Percentiles rank a stretch among this genome's conserved stretches.
These are phyloP conservation scores for Hypericum androsaemum DNA, from an alignment of 345 rosid genomes.

Conservation along the genomic window DNA sequence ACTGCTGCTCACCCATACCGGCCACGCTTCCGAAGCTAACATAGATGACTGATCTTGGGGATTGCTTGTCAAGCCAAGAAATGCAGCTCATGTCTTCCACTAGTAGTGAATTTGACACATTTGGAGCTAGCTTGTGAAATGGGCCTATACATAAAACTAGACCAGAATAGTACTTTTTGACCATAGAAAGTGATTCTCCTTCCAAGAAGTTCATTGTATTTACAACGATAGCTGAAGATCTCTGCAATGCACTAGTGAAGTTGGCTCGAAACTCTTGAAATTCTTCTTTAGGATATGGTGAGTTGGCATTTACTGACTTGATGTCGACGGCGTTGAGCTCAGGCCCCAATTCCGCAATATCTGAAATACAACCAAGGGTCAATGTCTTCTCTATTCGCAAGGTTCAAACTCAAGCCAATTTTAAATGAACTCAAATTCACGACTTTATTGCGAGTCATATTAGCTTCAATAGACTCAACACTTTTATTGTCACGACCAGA, in stretches of 20 bases:
- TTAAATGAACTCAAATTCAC: too few species aligned
- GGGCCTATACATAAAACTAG: slow-evolving; percentile 23
- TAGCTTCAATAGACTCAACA: too few species aligned
- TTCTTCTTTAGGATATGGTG: slow-evolving; percentile 20
- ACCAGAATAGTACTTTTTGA: slow-evolving; percentile 8
- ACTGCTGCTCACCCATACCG: background rate
- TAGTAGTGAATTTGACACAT: background rate
- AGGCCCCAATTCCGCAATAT: too few species aligned
- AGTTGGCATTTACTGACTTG: background rate
- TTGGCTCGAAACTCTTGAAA: slow-evolving; percentile 11
- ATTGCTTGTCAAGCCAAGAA: slow-evolving; percentile 1
- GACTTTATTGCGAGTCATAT: too few species aligned
- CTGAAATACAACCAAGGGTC: too few species aligned
- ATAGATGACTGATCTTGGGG: background rate
- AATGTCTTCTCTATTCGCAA: too few species aligned
- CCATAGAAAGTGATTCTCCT: slow-evolving; percentile 6
- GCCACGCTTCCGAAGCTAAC: slow-evolving; percentile 1
- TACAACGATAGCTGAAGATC: slow-evolving; percentile 12
- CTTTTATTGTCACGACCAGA: too few species aligned
- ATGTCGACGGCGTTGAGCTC: too few species aligned
- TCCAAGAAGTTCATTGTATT: slow-evolving; percentile 24
- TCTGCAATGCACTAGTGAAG: slow-evolving; percentile 10
- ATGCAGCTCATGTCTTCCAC: slow-evolving; percentile 14
- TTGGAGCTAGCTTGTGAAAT: slow-evolving; percentile 9
- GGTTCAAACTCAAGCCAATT: too few species aligned